phyloP scores from a whole-genome alignment of 2,329 filamentous ascomycete species.

The Aspergillus novofumigatus region DNA sequence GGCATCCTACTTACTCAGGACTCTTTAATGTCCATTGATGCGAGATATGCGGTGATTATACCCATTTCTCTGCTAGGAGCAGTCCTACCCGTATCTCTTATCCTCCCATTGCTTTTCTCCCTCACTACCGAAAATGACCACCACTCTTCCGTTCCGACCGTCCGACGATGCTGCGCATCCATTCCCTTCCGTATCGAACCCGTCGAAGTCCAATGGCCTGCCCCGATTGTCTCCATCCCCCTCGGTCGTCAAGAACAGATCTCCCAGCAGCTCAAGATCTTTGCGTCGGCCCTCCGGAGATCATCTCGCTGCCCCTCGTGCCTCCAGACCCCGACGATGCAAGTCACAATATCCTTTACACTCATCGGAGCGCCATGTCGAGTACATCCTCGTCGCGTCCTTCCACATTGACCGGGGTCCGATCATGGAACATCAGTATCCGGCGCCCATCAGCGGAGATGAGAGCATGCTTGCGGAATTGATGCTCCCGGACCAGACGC shows the following conservation, averaged over 20 bases:
- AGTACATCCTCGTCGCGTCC: constrained; percentile 95
- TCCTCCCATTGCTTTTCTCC: not conserved
- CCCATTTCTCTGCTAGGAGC: constrained; percentile 11
- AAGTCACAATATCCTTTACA: constrained; percentile 74
- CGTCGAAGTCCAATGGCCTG: constrained; percentile 46
- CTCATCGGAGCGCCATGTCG: constrained; percentile 84
- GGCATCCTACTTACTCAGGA: not conserved
- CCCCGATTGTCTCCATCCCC: constrained; percentile 58
- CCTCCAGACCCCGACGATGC: constrained; percentile 50
- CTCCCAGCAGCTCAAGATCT: constrained; percentile 45
- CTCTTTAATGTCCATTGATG: not conserved
- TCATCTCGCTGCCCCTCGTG: constrained; percentile 29
- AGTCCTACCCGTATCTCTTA: constrained; percentile 11
- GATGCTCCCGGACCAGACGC: constrained; percentile 96
- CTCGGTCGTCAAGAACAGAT: constrained; percentile 51
- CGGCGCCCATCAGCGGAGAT: constrained; percentile 88
- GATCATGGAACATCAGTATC: constrained; percentile 98
- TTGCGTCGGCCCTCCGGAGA: constrained; percentile 35
- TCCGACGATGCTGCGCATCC: constrained; percentile 44
- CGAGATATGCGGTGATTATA: constrained; percentile 7
- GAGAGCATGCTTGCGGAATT: constrained; percentile 97
- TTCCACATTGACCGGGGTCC: constrained; percentile 96
- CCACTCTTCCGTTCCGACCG: constrained; percentile 36
- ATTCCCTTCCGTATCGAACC: constrained; percentile 43
- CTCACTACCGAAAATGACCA: constrained; percentile 29